Conservation (phyloP, 2,329 filamentous ascomycete genomes). For the Orbilia oligospora region DNA sequence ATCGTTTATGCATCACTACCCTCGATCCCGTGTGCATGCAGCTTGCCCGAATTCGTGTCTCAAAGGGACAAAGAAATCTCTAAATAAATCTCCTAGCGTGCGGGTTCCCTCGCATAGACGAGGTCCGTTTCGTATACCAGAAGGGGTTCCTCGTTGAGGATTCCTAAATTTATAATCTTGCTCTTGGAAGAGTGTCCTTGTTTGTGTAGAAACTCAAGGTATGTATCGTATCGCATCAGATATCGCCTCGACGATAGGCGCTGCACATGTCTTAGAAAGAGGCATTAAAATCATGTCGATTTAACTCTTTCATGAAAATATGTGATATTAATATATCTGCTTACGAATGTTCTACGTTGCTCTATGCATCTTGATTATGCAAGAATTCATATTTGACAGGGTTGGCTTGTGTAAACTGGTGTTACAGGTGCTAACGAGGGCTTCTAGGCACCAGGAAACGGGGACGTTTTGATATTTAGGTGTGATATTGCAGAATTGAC, state of each 20-base stretch:
- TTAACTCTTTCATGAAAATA: slow-evolving; percentile 7
- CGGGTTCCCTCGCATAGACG: slow-evolving; percentile 58
- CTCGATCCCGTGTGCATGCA: slow-evolving; percentile 47
- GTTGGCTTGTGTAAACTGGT: slow-evolving; percentile 13
- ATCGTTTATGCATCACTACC: slow-evolving; percentile 30
- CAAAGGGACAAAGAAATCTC: slow-evolving; percentile 14
- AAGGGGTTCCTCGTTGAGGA: slow-evolving; percentile 8
- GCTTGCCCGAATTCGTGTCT: slow-evolving; percentile 11
- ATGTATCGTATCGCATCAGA: slow-evolving; percentile 9
- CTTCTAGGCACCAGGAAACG: slow-evolving; percentile 8
- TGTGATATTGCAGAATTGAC: slow-evolving; percentile 13
- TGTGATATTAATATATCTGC: slow-evolving; percentile 17
- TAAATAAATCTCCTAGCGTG: slow-evolving; percentile 49
- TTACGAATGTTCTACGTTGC: slow-evolving; percentile 7
- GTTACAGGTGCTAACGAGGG: slow-evolving; percentile 1
- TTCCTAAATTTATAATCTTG: slow-evolving; percentile 1
- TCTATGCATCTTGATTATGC: slow-evolving; percentile 18
- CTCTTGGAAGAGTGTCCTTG: not conserved
- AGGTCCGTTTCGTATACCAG: slow-evolving; percentile 18
- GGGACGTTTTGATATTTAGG: slow-evolving; percentile 19
- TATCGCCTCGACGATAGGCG: slow-evolving; percentile 54
- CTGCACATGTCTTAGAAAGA: slow-evolving; percentile 41
- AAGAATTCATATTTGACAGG: slow-evolving; percentile 16
- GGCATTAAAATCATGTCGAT: slow-evolving; percentile 21
- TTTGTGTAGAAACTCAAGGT: slow-evolving; percentile 1